phyloP scores from a whole-genome alignment of 192 early-diverging fungal species.

The Rhizophlyctis rosea region DNA sequence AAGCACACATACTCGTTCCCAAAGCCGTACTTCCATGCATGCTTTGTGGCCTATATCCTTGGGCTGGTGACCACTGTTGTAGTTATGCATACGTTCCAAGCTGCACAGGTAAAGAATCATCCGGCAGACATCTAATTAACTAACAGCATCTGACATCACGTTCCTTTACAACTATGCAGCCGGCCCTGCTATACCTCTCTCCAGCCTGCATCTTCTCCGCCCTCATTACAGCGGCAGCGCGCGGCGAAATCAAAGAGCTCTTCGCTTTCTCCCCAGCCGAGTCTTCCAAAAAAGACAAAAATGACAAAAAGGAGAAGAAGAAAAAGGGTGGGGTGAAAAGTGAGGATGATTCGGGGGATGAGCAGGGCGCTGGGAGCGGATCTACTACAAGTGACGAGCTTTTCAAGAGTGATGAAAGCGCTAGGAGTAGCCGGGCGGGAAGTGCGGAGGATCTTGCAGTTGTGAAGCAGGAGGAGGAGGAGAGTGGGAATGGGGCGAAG shows the following conservation, averaged over 20 bases:
- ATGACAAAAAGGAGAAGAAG: neutral
- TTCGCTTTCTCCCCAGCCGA: conserved; percentile 31
- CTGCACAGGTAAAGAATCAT: conserved; percentile 71
- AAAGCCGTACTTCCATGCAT: conserved; percentile 86
- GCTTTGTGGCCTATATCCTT: conserved; percentile 72
- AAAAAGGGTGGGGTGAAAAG: neutral
- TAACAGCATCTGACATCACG: too few species aligned
- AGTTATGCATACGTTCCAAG: conserved; percentile 94
- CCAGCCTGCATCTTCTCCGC: conserved; percentile 92
- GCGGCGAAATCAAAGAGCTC: conserved; percentile 40
- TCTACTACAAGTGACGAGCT: neutral
- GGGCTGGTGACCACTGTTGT: conserved; percentile 86
- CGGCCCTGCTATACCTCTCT: conserved; percentile 92
- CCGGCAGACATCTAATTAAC: too few species aligned
- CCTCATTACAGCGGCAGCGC: conserved; percentile 43
- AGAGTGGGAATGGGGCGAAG: too few species aligned
- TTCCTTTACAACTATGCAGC: conserved; percentile 47
- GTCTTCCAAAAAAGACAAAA: neutral
- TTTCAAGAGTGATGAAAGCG: too few species aligned
- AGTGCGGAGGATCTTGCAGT: too few species aligned
- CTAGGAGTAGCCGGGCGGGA: too few species aligned
- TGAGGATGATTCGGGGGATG: neutral
- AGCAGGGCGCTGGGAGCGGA: neutral
- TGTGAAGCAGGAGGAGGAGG: too few species aligned
- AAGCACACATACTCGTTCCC: conserved; percentile 62